phyloP scores from a whole-genome alignment of 495 filamentous ascomycete genomes.

The Aspergillus steynii region DNA sequence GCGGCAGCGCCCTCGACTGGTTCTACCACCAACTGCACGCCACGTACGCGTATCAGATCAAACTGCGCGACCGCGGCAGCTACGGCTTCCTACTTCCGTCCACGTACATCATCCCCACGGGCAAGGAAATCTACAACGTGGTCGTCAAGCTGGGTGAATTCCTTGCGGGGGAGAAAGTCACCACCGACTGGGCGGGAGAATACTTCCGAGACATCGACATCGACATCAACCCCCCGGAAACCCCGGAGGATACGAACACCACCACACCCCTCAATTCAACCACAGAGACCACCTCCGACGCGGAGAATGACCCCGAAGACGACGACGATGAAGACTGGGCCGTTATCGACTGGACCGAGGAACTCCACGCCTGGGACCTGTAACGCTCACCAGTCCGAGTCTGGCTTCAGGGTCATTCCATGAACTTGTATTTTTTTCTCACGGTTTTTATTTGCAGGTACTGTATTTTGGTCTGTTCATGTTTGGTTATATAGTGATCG shows the following conservation, averaged over 20 bases:
- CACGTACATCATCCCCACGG: slow-evolving; percentile 86
- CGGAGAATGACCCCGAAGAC: not conserved
- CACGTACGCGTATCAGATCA: slow-evolving; percentile 90
- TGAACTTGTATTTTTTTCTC: too few species aligned
- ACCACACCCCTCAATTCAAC: not conserved
- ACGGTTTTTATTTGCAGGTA: too few species aligned
- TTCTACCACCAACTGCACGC: slow-evolving; percentile 88
- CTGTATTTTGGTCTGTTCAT: too few species aligned
- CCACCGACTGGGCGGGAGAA: slow-evolving; percentile 26
- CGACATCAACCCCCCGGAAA: not conserved
- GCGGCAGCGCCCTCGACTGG: slow-evolving; percentile 91
- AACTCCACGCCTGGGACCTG: too few species aligned
- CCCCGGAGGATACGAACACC: not conserved
- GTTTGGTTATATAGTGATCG: too few species aligned
- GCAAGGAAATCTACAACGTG: slow-evolving; percentile 80
- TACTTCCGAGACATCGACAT: slow-evolving; percentile 1
- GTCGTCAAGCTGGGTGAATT: slow-evolving; percentile 80
- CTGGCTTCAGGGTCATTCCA: too few species aligned
- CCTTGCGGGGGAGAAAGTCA: slow-evolving; percentile 47
- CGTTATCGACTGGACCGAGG: too few species aligned
- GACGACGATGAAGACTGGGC: too few species aligned
- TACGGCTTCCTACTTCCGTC: slow-evolving; percentile 91
- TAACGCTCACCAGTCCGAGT: too few species aligned
- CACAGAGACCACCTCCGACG: not conserved
- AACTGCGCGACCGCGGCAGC: slow-evolving; percentile 88